A percentile compares a stretch with the other conserved stretches of the same genome.
These are phyloP conservation scores for Salix brachista DNA, from an alignment of 345 rosid genomes.

Conservation along the genomic window DNA sequence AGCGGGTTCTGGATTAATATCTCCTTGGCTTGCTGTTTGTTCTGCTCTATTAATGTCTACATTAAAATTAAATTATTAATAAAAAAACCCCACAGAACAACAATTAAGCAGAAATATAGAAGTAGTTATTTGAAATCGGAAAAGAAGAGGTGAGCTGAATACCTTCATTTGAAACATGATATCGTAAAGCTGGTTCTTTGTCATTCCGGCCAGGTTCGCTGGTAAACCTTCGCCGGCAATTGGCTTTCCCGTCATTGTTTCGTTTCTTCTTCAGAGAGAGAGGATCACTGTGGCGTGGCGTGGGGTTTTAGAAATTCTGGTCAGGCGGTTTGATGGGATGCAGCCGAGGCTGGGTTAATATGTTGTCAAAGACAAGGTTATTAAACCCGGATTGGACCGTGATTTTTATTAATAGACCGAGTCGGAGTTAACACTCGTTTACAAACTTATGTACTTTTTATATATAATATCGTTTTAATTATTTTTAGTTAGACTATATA, in stretches of 20 bases:
- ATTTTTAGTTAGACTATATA: no score
- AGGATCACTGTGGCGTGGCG: no score
- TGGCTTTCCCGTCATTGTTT: conserved; percentile 68
- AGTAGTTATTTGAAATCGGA: not conserved
- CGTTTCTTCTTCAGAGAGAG: not conserved
- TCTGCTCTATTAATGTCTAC: conserved; percentile 87
- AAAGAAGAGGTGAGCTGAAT: not conserved
- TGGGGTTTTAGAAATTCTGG: no score
- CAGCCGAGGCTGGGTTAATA: no score
- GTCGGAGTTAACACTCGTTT: no score
- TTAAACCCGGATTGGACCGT: no score
- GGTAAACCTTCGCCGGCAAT: conserved; percentile 61
- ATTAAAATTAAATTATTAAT: not conserved
- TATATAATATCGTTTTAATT: no score
- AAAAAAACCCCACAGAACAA: not conserved
- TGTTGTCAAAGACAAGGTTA: no score
- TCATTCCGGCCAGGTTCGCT: conserved; percentile 78
- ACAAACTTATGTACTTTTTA: no score
- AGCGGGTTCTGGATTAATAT: conserved; percentile 77
- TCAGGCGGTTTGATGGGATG: no score
- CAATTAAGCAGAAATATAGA: no score
- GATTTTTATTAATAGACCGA: no score
- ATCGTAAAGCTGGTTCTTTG: conserved; percentile 88
- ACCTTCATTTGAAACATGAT: conserved; percentile 95
- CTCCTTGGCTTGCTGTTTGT: conserved; percentile 79